Evolutionary conservation across 108 stramenopile genomes (phyloP).

Genomic region (Phaeodactylum tricornutum): DNA sequence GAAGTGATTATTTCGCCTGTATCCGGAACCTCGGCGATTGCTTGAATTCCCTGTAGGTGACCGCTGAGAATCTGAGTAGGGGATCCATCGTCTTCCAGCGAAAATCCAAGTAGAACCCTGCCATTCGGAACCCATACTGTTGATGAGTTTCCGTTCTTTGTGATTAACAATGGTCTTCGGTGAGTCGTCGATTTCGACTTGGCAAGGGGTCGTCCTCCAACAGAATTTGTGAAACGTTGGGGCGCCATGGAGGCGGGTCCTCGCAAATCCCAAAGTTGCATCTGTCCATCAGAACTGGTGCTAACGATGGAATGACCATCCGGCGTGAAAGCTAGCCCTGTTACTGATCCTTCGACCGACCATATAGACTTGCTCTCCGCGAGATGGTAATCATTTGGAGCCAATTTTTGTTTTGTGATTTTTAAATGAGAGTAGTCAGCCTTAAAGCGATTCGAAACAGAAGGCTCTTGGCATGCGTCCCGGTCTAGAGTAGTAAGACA

Average conservation of each 20-base stretch:
- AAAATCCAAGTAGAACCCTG: constrained; percentile 33
- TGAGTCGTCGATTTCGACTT: not conserved
- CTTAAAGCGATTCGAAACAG: not conserved
- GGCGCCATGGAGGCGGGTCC: constrained; percentile 11
- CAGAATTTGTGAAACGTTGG: constrained; percentile 19
- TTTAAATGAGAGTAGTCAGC: constrained; percentile 24
- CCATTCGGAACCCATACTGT: constrained; percentile 27
- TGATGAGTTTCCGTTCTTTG: constrained; percentile 1
- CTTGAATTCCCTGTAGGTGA: constrained; percentile 43
- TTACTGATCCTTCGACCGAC: constrained; percentile 41
- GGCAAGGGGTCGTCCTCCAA: constrained; percentile 1
- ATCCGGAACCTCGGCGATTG: constrained; percentile 19
- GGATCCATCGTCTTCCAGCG: constrained; percentile 33
- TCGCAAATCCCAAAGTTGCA: constrained; percentile 61
- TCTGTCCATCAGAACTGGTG: constrained; percentile 34
- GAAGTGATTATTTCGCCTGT: constrained; percentile 41
- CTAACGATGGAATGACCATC: constrained; percentile 51
- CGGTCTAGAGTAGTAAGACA: constrained; percentile 52
- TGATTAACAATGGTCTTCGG: constrained; percentile 5
- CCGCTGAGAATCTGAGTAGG: constrained; percentile 40
- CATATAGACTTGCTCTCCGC: no score
- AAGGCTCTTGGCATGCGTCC: constrained; percentile 9
- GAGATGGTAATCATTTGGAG: no score
- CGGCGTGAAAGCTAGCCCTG: constrained; percentile 33
- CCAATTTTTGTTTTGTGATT: constrained; percentile 3